phyloP scores from a whole-genome alignment of 768 basidiomycete genomes.

The Tylopilus plumbeoviolaceoides region DNA sequence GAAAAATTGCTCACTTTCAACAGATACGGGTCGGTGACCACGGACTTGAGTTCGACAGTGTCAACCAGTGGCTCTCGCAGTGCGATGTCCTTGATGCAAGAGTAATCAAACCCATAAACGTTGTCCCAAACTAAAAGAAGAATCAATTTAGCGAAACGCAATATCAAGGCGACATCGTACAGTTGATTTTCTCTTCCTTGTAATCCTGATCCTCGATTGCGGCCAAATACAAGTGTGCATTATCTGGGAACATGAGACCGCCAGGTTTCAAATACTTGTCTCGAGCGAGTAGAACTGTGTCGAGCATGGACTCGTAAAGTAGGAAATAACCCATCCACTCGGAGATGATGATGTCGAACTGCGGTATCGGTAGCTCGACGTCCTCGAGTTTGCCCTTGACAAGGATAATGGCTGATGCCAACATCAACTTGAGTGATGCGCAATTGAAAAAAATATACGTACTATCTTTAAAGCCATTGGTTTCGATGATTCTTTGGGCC shows the following conservation, averaged over 20 bases:
- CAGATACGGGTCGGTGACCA: constrained; percentile 87
- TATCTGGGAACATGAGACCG: constrained; percentile 95
- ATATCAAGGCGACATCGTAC: constrained; percentile 36
- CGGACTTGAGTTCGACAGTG: constrained; percentile 95
- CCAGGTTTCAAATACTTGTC: constrained; percentile 93
- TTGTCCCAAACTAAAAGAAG: constrained; percentile 87
- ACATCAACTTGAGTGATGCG: constrained; percentile 1
- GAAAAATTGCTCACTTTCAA: constrained; percentile 61
- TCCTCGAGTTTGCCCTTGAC: constrained; percentile 99
- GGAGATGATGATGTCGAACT: constrained; percentile 98
- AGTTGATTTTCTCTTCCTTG: constrained; percentile 99
- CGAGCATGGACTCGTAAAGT: constrained; percentile 98
- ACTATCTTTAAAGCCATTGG: constrained; percentile 97
- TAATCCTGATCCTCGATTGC: constrained; percentile 99
- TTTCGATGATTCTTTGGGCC: constrained; percentile 93
- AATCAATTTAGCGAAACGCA: constrained; percentile 1
- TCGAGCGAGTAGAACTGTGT: constrained; percentile 93
- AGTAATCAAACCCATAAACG: constrained; percentile 99
- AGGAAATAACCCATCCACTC: constrained; percentile 99
- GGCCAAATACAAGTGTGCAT: constrained; percentile 85
- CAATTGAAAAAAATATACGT: constrained; percentile 30
- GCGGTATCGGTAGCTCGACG: constrained; percentile 75
- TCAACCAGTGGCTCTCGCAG: constrained; percentile 95
- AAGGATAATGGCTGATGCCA: constrained; percentile 74
- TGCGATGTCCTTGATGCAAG: constrained; percentile 98